phyloP scores from a whole-genome alignment of 305 asterid species.

The Fraxinus dipetala region DNA sequence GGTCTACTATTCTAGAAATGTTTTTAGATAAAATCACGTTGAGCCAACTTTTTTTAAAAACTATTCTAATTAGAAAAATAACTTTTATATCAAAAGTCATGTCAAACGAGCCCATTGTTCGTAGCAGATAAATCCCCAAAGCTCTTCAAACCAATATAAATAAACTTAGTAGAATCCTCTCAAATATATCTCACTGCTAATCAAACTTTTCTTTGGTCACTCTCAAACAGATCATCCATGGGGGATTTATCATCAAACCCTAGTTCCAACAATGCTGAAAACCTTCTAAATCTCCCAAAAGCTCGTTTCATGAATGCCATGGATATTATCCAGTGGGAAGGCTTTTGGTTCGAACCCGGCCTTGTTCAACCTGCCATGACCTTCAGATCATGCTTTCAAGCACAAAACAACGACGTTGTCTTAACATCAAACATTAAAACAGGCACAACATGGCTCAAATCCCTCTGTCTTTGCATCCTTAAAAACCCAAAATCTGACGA shows the following conservation, averaged over 20 bases:
- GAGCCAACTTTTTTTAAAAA: too few species aligned
- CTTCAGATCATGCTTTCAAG: slow-evolving; percentile 38
- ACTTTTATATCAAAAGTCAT: too few species aligned
- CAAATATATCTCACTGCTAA: background rate
- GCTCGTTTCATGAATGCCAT: slow-evolving; percentile 44
- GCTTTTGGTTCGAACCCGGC: slow-evolving; percentile 49
- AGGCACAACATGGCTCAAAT: slow-evolving; percentile 65
- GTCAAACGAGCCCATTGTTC: background rate
- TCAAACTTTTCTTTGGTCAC: background rate
- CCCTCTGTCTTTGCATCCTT: slow-evolving; percentile 44
- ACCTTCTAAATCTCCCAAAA: slow-evolving; percentile 13
- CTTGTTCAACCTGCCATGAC: slow-evolving; percentile 32
- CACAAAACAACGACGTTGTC: slow-evolving; percentile 39
- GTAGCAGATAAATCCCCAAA: background rate
- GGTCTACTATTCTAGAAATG: too few species aligned
- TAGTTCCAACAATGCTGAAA: background rate
- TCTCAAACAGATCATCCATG: background rate
- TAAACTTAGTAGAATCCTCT: background rate
- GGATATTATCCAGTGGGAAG: slow-evolving; percentile 46
- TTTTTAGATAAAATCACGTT: too few species aligned
- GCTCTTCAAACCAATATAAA: background rate
- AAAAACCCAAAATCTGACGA: background rate
- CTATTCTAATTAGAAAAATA: too few species aligned
- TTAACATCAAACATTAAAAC: slow-evolving; percentile 54
- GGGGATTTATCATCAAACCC: background rate